Conservation (phyloP, 306 rosid genomes). For the Lathyrus oleraceus region DNA sequence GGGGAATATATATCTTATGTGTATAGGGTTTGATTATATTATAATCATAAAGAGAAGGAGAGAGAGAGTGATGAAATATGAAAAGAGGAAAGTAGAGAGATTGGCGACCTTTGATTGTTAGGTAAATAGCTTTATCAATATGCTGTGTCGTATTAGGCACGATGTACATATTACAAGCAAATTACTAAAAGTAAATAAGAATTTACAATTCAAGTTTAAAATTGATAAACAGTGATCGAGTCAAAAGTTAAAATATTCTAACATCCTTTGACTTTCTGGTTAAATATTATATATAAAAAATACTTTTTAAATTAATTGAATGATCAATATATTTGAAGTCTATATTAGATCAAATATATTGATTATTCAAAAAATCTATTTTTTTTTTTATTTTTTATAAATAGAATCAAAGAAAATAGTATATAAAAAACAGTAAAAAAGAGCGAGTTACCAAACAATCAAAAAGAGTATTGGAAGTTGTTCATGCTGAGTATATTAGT, state of each 20-base stretch:
- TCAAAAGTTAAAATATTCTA: background rate
- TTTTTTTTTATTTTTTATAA: no score
- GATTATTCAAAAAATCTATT: no score
- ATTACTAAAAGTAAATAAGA: background rate
- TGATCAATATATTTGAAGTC: no score
- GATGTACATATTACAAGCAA: background rate
- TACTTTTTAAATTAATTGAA: no score
- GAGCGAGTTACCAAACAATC: no score
- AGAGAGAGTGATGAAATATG: conserved; percentile 20
- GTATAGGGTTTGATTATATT: conserved; percentile 41
- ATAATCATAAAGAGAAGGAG: conserved; percentile 12
- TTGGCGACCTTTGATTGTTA: conserved; percentile 48
- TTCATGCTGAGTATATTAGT: no score
- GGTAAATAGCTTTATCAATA: conserved; percentile 36
- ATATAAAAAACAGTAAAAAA: no score
- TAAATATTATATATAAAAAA: no score
- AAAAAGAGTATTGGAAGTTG: no score
- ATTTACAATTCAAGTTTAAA: background rate
- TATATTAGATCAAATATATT: no score
- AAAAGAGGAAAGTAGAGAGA: conserved; percentile 46
- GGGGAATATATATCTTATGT: conserved; percentile 28
- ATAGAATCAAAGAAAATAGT: no score
- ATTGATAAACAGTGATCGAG: background rate
- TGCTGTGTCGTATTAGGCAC: conserved; percentile 20
- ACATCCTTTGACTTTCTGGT: background rate